Evolutionary conservation across 148 eudicot genomes (phyloP).

Genomic region (Heliamphora exappendiculata): DNA sequence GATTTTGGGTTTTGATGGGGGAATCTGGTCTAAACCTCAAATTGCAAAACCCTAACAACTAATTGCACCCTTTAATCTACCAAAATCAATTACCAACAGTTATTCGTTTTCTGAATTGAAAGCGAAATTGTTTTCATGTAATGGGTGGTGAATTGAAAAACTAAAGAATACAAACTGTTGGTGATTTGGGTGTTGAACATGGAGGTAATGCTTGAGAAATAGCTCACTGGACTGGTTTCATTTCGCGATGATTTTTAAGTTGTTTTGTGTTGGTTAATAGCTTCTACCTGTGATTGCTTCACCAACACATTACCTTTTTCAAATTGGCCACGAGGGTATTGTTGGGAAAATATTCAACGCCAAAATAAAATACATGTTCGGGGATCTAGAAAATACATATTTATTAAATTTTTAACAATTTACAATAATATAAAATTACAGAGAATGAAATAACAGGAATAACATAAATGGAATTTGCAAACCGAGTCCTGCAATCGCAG

Average conservation of each 20-base stretch:
- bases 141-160: background rate
- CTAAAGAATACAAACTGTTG: background rate
- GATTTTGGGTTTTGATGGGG: too few species aligned
- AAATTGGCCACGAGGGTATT: constrained; percentile 83
- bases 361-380: too few species aligned
- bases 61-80: too few species aligned
- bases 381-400: too few species aligned
- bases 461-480: too few species aligned
- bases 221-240: constrained; percentile 46
- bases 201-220: constrained; percentile 88
- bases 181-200: constrained; percentile 23
- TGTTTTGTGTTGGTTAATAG: constrained; percentile 31
- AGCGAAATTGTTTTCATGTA: background rate
- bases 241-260: background rate
- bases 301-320: constrained; percentile 93
- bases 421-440: too few species aligned
- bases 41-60: too few species aligned
- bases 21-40: too few species aligned
- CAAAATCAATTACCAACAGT: background rate
- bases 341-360: too few species aligned
- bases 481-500: too few species aligned
- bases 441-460: too few species aligned
- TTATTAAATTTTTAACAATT: too few species aligned
- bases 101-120: background rate
- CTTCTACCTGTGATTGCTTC: constrained; percentile 79